Percentiles rank a stretch among this genome's conserved stretches.
phyloP scores from a whole-genome alignment of 495 filamentous ascomycete species.

The Hypoxylon trugodes region DNA sequence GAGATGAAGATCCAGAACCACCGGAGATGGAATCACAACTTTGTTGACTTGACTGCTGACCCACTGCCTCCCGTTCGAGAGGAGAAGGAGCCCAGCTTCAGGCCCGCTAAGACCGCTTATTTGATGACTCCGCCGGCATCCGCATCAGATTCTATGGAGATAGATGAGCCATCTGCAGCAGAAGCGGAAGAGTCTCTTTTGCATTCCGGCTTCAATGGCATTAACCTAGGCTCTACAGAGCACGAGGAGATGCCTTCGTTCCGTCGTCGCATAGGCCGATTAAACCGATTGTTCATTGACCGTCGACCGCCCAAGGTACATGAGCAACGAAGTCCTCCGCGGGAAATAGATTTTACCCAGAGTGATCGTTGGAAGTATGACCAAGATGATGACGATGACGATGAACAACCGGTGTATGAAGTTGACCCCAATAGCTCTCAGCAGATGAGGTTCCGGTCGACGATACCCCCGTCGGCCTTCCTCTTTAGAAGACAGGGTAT shows the following conservation, averaged over 20 bases:
- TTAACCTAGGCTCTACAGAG: slow-evolving; percentile 41
- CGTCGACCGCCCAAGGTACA: slow-evolving; percentile 55
- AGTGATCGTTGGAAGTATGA: slow-evolving; percentile 87
- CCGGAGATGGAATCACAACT: slow-evolving; percentile 84
- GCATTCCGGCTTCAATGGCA: slow-evolving; percentile 44
- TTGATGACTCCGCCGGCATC: slow-evolving; percentile 86
- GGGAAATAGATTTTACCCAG: slow-evolving; percentile 60
- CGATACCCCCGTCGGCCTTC: slow-evolving; percentile 63
- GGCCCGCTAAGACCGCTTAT: slow-evolving; percentile 82
- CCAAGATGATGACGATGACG: slow-evolving; percentile 76
- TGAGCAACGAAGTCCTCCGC: slow-evolving; percentile 60
- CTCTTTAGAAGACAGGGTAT: slow-evolving; percentile 40
- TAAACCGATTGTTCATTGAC: slow-evolving; percentile 83
- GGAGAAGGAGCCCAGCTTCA: slow-evolving; percentile 65
- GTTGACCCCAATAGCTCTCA: slow-evolving; percentile 75
- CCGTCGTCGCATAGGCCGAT: slow-evolving; percentile 75
- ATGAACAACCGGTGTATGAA: slow-evolving; percentile 69
- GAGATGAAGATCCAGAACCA: slow-evolving; percentile 83
- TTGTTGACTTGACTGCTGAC: slow-evolving; percentile 81
- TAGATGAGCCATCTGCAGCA: slow-evolving; percentile 40
- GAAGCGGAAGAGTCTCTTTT: slow-evolving; percentile 20
- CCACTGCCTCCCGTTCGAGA: slow-evolving; percentile 79
- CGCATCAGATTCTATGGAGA: slow-evolving; percentile 67
- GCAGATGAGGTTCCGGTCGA: slow-evolving; percentile 76
- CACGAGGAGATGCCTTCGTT: slow-evolving; percentile 61